phyloP scores from a whole-genome alignment of 257 asterid species.

The Solanum medicagineum region DNA sequence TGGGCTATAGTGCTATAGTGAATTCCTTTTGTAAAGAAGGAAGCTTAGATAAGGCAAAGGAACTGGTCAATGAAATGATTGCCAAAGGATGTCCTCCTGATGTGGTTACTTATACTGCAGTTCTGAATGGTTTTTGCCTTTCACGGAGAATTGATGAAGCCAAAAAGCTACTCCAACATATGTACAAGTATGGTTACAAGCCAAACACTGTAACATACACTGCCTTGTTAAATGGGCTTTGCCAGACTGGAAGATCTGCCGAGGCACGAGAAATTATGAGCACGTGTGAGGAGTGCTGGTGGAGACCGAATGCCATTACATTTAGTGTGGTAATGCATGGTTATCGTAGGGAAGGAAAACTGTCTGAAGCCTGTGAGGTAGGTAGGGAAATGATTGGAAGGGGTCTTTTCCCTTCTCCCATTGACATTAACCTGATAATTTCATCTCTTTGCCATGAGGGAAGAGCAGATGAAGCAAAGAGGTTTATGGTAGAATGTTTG shows the following conservation, averaged over 20 bases:
- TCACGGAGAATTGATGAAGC: constrained; percentile 60
- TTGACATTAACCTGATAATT: constrained; percentile 75
- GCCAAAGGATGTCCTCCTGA: constrained; percentile 68
- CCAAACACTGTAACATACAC: constrained; percentile 83
- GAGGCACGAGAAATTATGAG: constrained; percentile 87
- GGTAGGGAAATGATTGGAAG: constrained; percentile 62
- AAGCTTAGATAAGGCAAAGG: constrained; percentile 57
- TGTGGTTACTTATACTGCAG: constrained; percentile 89
- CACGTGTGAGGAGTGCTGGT: constrained; percentile 66
- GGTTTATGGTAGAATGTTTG: constrained; percentile 65
- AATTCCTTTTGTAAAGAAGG: constrained; percentile 62
- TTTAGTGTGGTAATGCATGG: constrained; percentile 83
- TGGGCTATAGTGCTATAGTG: constrained; percentile 65
- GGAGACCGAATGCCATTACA: constrained; percentile 81
- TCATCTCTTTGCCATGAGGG: constrained; percentile 55
- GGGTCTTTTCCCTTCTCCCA: constrained; percentile 69
- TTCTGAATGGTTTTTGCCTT: constrained; percentile 61
- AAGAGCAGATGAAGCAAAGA: constrained; percentile 41
- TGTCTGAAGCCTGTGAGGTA: constrained; percentile 61
- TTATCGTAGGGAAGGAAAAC: constrained; percentile 80
- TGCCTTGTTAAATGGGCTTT: constrained; percentile 69
- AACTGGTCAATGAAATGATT: constrained; percentile 69
- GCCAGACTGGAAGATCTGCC: constrained; percentile 49
- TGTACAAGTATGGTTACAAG: constrained; percentile 75
- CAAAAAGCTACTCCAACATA: constrained; percentile 60